phyloP scores from a whole-genome alignment of 2,329 filamentous ascomycete species.

The Xylogone sp. region DNA sequence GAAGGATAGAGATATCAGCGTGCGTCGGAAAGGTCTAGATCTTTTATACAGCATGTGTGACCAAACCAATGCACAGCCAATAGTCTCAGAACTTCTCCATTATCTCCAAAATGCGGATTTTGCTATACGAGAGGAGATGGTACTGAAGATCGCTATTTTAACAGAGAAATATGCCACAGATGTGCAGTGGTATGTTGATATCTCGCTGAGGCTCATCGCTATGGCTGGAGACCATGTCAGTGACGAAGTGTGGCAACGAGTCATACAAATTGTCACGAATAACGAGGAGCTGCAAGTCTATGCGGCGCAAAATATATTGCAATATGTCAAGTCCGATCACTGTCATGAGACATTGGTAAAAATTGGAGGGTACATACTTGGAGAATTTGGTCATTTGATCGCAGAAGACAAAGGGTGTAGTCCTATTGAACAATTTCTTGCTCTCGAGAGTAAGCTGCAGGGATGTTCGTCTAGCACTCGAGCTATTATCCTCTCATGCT shows the following conservation, averaged over 20 bases:
- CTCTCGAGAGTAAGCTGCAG: slow-evolving; percentile 84
- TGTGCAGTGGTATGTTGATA: slow-evolving; percentile 99
- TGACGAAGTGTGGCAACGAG: slow-evolving; percentile 98
- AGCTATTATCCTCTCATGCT: slow-evolving; percentile 91
- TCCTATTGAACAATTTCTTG: slow-evolving; percentile 95
- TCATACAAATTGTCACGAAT: slow-evolving; percentile 98
- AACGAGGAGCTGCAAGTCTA: slow-evolving; percentile 98
- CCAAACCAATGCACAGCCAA: slow-evolving; percentile 85
- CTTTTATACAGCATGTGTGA: slow-evolving; percentile 99
- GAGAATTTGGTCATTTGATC: slow-evolving; percentile 95
- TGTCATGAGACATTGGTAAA: slow-evolving; percentile 97
- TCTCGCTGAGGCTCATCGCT: slow-evolving; percentile 87
- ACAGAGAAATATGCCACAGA: slow-evolving; percentile 99
- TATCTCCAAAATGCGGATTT: slow-evolving; percentile 97
- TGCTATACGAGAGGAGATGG: slow-evolving; percentile 98
- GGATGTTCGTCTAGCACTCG: slow-evolving; percentile 85
- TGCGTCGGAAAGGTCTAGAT: slow-evolving; percentile 91
- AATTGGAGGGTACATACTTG: slow-evolving; percentile 93
- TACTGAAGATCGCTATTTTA: slow-evolving; percentile 95
- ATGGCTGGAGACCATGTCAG: slow-evolving; percentile 98
- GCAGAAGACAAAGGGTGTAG: slow-evolving; percentile 89
- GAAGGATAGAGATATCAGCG: slow-evolving; percentile 94
- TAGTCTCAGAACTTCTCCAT: slow-evolving; percentile 88
- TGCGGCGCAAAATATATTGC: slow-evolving; percentile 86
- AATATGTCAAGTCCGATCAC: slow-evolving; percentile 87